Base-by-base conservation (phyloP, 305 asterid genomes). In the Coffea humblotiana region DNA sequence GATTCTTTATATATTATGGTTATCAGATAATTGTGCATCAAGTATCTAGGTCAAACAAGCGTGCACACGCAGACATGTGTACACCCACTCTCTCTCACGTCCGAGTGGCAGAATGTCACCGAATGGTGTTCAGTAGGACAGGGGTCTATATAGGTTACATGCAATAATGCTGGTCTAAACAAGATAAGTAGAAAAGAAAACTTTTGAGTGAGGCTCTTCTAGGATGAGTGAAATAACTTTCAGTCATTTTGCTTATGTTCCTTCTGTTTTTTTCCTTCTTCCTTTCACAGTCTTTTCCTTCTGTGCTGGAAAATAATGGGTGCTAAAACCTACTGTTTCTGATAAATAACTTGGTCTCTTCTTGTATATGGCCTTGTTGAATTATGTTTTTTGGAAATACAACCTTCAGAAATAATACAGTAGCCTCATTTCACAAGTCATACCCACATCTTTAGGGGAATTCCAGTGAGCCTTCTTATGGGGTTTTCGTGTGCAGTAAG, bases 11-110 rank as follows among this genome's bases (percentile, higher is more conserved):
- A 47, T 66, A 10, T 6, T 27, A 19, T 56, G 3, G 37, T 29
- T n/a, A 10, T 25, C 51, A 51, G 21, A 60, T 43, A 3, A 12
- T n/a, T n/a, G 56, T 48, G 18, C 37, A 32, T 37, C 37, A 19
- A 60, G 13, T 37, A 37, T 54, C 47, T 40, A 6, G 14, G 58
- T 25, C 43, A 9, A 35, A 68, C 14, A 6, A 12, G 6, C 19
- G 0, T 23, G 0, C 61, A 1, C 61, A 4, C 61, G 0, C 23
- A 3, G 8, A 18, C 9, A 3, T 23, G 1, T 23, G 1, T 1
- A 16, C 8, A 4, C 61, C 4, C 60, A 0, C 15, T 63, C 37
- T 11, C 37, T 64, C 19, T 25, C 8, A 13, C 15, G 18, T 29
- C 23, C 5, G 23, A 29, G 47, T 32, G 23, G 37, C 47, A 2